Conservation (phyloP, 768 basidiomycete genomes). For the Boletus insuetus region DNA sequence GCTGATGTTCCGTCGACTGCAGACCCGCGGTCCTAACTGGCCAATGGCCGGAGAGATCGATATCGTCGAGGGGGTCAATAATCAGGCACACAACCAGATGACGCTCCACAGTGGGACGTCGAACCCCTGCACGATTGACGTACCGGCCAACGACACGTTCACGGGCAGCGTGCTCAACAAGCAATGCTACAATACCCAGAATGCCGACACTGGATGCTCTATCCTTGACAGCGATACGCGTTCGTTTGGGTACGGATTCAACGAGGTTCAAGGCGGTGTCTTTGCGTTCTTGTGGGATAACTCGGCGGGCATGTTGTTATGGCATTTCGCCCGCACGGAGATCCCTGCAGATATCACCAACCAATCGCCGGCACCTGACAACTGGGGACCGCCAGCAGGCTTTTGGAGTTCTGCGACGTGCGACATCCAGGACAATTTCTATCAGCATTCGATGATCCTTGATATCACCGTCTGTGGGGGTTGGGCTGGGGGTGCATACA, state of each 20-base stretch:
- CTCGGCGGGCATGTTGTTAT: slow-evolving; percentile 46
- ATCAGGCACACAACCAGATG: slow-evolving; percentile 55
- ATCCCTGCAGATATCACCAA: slow-evolving; percentile 50
- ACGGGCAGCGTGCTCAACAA: slow-evolving; percentile 21
- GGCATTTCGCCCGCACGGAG: slow-evolving; percentile 49
- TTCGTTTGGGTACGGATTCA: slow-evolving; percentile 41
- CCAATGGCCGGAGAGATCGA: slow-evolving; percentile 63
- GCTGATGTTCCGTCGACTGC: background rate
- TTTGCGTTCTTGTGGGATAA: slow-evolving; percentile 54
- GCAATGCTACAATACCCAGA: slow-evolving; percentile 40
- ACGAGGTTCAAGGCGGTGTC: slow-evolving; percentile 46
- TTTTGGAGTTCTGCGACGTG: slow-evolving; percentile 49
- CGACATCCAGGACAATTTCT: slow-evolving; percentile 48
- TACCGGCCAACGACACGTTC: slow-evolving; percentile 14
- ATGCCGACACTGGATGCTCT: slow-evolving; percentile 48
- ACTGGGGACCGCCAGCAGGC: slow-evolving; percentile 53
- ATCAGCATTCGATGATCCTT: slow-evolving; percentile 45
- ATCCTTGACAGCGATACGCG: slow-evolving; percentile 37
- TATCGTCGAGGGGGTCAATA: slow-evolving; percentile 69
- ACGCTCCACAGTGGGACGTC: slow-evolving; percentile 58
- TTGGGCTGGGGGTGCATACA: slow-evolving; percentile 26
- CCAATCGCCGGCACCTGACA: slow-evolving; percentile 40
- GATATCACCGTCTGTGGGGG: slow-evolving; percentile 34
- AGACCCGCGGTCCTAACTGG: slow-evolving; percentile 53
- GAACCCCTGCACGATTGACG: slow-evolving; percentile 28